Base-by-base conservation (phyloP, 2,329 filamentous ascomycete genomes). In the Capronia epimyces region DNA sequence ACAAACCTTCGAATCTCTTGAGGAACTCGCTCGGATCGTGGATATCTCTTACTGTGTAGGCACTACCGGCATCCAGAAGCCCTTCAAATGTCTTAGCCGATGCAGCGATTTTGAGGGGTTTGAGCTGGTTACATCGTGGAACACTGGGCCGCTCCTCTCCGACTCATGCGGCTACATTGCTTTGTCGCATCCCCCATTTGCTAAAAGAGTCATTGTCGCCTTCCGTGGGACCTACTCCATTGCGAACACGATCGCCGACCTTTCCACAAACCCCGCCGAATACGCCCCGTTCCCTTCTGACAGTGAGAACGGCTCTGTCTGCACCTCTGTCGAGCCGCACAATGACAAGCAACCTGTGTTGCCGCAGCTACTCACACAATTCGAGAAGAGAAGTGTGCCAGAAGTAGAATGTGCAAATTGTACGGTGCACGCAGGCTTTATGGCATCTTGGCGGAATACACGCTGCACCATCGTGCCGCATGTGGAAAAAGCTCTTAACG, bases 31-130 rank as follows among this genome's bases (percentile, higher is more conserved):
- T n/a, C 84, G 90, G 47, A 79, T 97, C 21, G 91, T 96, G 56
- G 93, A 98, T 67, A 93, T 97, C 53, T 76, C 89, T 42, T 97
- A 97, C 71, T 98, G 93, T 68, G 87, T 97, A 52, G 89, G 90
- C 55, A 83, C 79, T 3, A 84, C 86, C 0, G 93, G 91, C 32
- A 83, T 98, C 55, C 76, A 78, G 43, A 82, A 83, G 59, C 93
- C 93, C 0, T 98, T 98, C 67, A 71, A 77, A 25, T 98, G 93
- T 69, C 79, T 84, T 12, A 93, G 87, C 52, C 86, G 87, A 59
- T 98, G 93, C 70, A 74, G 75, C 31, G 89, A 96, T 50, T 96
- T 97, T 57, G 81, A 86, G 1, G 74, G 77, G 2, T 83, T 97
- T 60, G 83, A 88, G 56, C 77, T 98, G 25, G 75, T 93, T 52